Base-by-base conservation (phyloP, 192 early-diverging fungal species). In the Gryganskiella cystojenkinii region DNA sequence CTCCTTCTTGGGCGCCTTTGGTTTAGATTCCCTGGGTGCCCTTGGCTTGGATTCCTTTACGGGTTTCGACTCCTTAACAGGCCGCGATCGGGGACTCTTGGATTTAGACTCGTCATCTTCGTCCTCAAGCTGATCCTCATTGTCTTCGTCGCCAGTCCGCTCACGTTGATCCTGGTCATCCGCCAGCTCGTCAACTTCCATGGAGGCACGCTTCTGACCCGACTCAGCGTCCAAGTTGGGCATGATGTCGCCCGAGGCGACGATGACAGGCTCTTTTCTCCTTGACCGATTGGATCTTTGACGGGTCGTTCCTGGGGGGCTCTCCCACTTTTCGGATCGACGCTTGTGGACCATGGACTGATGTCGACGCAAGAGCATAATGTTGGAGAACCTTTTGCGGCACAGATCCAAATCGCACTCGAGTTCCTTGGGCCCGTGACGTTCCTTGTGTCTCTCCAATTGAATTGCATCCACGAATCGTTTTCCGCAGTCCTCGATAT, bases 291-390 rank as follows among this genome's bases (percentile, higher is more conserved):
- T 66, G 22, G 74, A 57, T 8, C 74, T 58, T 22, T 68, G 74
- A 30, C 74, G 60, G 0, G 74, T 46, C 4, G 67, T 69, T 4
- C 74, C 74, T 13, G 74, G 74, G 3, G 74, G 74, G 24, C 61
- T 78, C 49, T 78, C 74, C 74, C 74, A 78, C 37, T 78, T 78
- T 49, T 78, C 74, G 22, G 74, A 78, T 8, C 74, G 65, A 13
- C 74, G 13, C 56, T 78, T 78, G 61, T 78, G 74, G 8, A 78
- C 74, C 74, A 78, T 78, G 30, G 74, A 78, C 46, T 78, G 74
- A 20, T 78, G 74, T 28, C 74, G 66, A 17, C 74, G 66, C 54
- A 78, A 33, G 42, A 78, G 33, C 74, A 78, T 78, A 42, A 78
- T 60, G n/a, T 59, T 64, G 2, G 74, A 78, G 47, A 78, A 78